These are phyloP conservation scores for Coniochaeta pulveracea DNA, from an alignment of 2,329 filamentous ascomycete genomes.

Conservation along the genomic window DNA sequence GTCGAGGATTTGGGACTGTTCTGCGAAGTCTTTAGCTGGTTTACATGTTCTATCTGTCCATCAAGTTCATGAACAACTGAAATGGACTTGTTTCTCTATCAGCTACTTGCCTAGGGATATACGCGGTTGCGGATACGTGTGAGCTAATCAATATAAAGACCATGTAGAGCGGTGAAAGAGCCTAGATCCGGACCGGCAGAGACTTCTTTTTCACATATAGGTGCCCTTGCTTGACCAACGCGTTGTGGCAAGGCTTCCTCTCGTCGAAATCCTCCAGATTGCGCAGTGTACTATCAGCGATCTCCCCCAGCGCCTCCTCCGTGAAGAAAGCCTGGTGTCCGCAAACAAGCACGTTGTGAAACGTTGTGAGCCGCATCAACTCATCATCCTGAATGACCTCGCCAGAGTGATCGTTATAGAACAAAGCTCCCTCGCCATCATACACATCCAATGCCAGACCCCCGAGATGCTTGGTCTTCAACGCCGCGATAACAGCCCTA, in stretches of 20 bases:
- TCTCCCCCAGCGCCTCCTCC: conserved; percentile 51
- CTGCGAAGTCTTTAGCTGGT: too few species aligned
- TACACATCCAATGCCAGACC: conserved; percentile 59
- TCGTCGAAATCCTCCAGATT: conserved; percentile 39
- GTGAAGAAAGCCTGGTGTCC: conserved; percentile 64
- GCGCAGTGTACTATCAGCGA: conserved; percentile 45
- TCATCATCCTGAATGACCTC: conserved; percentile 57
- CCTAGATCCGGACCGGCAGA: conserved; percentile 24
- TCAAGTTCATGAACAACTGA: too few species aligned
- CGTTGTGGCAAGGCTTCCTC: conserved; percentile 22
- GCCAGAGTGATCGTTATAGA: conserved; percentile 54
- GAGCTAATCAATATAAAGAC: too few species aligned
- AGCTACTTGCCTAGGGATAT: too few species aligned
- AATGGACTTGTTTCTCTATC: too few species aligned
- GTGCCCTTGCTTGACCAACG: conserved; percentile 19
- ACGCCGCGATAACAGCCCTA: conserved; percentile 42
- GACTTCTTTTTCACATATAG: conserved; percentile 15
- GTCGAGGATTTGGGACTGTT: too few species aligned
- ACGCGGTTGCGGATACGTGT: too few species aligned
- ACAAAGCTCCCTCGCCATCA: conserved; percentile 51
- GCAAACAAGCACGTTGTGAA: conserved; percentile 55
- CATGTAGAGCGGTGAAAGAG: too few species aligned
- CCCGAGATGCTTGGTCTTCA: conserved; percentile 49
- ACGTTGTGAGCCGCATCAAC: conserved; percentile 55
- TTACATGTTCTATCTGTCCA: too few species aligned